phyloP scores from a whole-genome alignment of 768 basidiomycete species.

The Auriscalpium orientale region DNA sequence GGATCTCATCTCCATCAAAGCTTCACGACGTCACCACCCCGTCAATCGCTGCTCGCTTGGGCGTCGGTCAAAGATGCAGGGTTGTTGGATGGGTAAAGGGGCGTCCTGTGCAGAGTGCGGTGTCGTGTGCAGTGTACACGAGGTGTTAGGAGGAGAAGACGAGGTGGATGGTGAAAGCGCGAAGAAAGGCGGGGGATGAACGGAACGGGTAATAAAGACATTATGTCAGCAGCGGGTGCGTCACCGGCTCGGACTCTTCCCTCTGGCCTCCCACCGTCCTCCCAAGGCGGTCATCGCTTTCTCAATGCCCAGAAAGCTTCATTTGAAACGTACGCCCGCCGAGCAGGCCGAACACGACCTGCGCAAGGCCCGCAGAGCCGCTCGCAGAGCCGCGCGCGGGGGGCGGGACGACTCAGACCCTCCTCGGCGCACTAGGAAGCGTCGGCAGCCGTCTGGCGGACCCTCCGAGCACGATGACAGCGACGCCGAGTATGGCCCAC shows the following conservation, averaged over 20 bases:
- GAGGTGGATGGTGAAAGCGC: too few relatives aligned
- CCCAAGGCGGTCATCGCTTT: background rate
- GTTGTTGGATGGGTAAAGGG: too few relatives aligned
- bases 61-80: too few relatives aligned
- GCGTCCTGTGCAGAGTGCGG: too few relatives aligned
- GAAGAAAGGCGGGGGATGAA: too few relatives aligned
- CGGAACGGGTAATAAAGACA: too few relatives aligned
- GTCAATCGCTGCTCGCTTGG: background rate
- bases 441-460: constrained; percentile 9
- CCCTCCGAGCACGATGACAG: constrained; percentile 11
- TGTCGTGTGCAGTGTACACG: too few relatives aligned
- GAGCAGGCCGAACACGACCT: constrained; percentile 30
- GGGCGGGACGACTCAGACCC: background rate
- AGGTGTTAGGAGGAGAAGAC: too few relatives aligned
- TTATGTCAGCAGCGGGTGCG: too few relatives aligned
- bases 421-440: constrained; percentile 14
- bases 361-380: constrained; percentile 41
- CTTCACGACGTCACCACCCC: background rate
- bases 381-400: constrained; percentile 33
- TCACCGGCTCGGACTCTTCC: too few relatives aligned
- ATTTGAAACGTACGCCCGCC: constrained; percentile 30
- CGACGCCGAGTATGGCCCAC: constrained; percentile 23
- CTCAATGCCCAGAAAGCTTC: constrained; percentile 21
- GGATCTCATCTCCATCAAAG: background rate
- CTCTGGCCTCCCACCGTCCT: too few relatives aligned